Evolutionary conservation across 768 basidiomycete species (phyloP).

Genomic region (Serendipita sp.): DNA sequence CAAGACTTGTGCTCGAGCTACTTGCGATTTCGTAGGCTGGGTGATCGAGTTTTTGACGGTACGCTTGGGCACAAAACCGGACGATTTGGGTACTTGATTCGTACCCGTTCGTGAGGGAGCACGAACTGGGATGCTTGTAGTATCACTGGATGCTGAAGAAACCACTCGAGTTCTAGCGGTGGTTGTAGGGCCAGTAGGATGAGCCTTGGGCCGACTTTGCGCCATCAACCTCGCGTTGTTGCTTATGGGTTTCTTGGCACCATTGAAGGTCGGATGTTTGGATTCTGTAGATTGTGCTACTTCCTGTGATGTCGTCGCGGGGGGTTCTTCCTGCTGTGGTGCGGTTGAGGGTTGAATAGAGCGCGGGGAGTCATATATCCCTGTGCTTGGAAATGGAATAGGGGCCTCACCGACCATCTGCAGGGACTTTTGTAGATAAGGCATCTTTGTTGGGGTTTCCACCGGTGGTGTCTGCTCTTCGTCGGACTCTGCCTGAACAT

Average conservation of each 20-base stretch:
- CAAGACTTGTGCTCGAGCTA: background rate
- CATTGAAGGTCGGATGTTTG: background rate
- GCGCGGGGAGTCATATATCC: background rate
- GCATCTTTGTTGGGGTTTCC: background rate
- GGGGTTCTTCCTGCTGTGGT: background rate
- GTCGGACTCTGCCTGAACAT: background rate
- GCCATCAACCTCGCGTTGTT: background rate
- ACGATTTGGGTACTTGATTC: background rate
- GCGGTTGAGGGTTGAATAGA: background rate
- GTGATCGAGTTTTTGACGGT: background rate
- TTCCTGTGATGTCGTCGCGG: background rate
- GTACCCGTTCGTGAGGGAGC: background rate
- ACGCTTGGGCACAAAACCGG: background rate
- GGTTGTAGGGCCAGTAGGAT: background rate
- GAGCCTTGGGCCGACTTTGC: background rate
- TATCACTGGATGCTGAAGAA: background rate
- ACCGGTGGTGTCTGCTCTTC: background rate
- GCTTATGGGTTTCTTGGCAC: background rate
- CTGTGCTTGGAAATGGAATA: background rate
- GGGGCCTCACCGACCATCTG: background rate
- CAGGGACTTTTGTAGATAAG: background rate
- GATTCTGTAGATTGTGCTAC: background rate
- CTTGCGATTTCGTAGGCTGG: conserved; percentile 1
- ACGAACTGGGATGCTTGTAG: background rate
- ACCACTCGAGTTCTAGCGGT: background rate